phyloP scores from a whole-genome alignment of 495 filamentous ascomycete genomes.

The Penicillium verhagenii region DNA sequence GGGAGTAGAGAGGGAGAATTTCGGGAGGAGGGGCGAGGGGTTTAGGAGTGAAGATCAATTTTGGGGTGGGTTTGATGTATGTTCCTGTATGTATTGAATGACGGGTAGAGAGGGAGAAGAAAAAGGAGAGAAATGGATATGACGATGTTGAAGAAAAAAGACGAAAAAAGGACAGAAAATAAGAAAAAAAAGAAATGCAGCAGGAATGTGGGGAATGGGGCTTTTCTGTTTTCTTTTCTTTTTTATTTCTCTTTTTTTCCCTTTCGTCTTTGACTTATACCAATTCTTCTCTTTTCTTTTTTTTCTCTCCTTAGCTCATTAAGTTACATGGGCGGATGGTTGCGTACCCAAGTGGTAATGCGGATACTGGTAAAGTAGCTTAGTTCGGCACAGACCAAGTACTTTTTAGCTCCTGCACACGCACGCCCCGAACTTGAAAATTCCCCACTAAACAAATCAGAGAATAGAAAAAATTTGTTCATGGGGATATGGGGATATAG shows the following conservation, averaged over 20 bases:
- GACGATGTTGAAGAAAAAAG: not conserved
- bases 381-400: not conserved
- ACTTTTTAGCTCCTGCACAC: not conserved
- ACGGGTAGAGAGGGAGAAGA: slow-evolving; percentile 1
- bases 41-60: slow-evolving; percentile 29
- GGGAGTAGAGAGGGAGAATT: slow-evolving; percentile 4
- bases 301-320: slow-evolving; percentile 1
- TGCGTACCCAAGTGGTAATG: slow-evolving; percentile 29
- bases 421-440: not conserved
- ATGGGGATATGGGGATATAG: not conserved
- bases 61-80: slow-evolving; percentile 12
- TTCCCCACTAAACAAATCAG: not conserved
- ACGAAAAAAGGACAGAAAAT: not conserved
- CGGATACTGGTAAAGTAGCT: slow-evolving; percentile 9
- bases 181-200: not conserved
- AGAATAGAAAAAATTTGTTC: not conserved
- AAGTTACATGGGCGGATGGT: slow-evolving; percentile 25
- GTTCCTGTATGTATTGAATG: slow-evolving; percentile 5
- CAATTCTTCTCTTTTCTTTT: slow-evolving; percentile 7
- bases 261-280: not conserved
- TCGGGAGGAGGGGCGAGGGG: slow-evolving; percentile 15
- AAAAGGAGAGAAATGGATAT: slow-evolving; percentile 2
- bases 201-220: not conserved
- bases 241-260: slow-evolving; percentile 2
- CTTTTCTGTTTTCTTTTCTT: slow-evolving; percentile 8